A percentile compares a stretch with the other conserved stretches of the same genome.
Evolutionary conservation across 768 basidiomycete genomes (phyloP).

Genomic region (Mrakia frigida): DNA sequence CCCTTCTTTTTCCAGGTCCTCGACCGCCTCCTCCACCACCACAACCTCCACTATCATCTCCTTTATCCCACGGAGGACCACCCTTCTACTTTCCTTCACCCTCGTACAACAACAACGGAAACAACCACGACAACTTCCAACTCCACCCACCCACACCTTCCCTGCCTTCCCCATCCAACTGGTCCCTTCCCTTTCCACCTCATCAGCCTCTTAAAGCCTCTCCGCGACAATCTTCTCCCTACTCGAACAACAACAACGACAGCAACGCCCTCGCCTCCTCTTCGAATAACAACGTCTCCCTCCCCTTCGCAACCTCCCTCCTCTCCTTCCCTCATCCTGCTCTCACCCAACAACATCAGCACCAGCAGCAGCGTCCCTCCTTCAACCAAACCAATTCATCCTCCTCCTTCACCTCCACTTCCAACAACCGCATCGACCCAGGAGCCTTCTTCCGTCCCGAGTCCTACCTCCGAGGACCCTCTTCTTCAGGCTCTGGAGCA

Average conservation of each 20-base stretch:
- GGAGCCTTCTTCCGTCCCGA: neutral
- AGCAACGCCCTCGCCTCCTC: neutral
- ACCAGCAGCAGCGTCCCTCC: neutral
- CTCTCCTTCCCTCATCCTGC: neutral
- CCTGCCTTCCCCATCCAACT: neutral
- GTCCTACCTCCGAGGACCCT: neutral
- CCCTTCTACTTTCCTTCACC: neutral
- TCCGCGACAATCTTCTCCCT: neutral
- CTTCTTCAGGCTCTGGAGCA: neutral
- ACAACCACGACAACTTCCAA: neutral
- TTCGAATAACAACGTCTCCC: neutral
- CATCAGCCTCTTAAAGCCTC: neutral
- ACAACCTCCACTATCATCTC: neutral
- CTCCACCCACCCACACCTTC: neutral
- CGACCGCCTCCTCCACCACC: neutral
- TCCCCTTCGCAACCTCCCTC: neutral
- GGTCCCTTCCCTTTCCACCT: neutral
- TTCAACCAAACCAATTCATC: neutral
- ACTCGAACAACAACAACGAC: too few relatives aligned
- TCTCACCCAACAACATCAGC: neutral
- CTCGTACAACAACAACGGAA: neutral
- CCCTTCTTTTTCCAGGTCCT: neutral
- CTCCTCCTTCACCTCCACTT: too few relatives aligned
- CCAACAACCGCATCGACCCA: neutral
- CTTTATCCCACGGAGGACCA: neutral